These are phyloP conservation scores for Solanum raphanifolium DNA, from an alignment of 257 asterid species.

Conservation along the genomic window DNA sequence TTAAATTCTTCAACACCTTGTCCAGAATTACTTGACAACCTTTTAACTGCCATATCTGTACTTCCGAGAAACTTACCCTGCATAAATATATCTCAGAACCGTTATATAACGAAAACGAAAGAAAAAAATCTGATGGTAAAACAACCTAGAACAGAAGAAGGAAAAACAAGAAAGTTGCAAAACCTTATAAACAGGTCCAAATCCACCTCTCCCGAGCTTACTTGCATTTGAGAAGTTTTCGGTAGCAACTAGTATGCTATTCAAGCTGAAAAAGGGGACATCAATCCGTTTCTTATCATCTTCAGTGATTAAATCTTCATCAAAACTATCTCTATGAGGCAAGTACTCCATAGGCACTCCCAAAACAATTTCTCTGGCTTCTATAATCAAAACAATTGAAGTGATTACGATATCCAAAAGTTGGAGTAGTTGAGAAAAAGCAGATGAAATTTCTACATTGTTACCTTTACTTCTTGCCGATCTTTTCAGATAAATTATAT, in stretches of 20 bases:
- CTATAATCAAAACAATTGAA: not conserved
- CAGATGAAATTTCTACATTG: not conserved
- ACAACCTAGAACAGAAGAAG: not conserved
- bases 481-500: constrained; percentile 9
- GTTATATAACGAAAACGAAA: not conserved
- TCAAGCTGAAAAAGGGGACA: constrained; percentile 27
- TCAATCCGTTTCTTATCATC: constrained; percentile 20
- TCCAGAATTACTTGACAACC: constrained; percentile 20
- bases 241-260: constrained; percentile 32
- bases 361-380: not conserved
- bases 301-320: constrained; percentile 15
- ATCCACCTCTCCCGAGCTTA: constrained; percentile 61
- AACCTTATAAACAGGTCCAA: constrained; percentile 60
- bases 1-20: constrained; percentile 38
- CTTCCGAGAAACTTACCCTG: constrained; percentile 35
- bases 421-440: not conserved
- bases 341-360: not conserved
- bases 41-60: constrained; percentile 32
- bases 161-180: not conserved
- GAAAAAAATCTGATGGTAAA: not conserved
- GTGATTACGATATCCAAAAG: not conserved
- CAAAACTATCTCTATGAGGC: constrained; percentile 7
- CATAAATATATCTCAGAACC: not conserved
- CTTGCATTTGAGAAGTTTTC: constrained; percentile 32
- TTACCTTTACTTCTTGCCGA: constrained; percentile 5